Base-by-base conservation (phyloP, 371 early-diverging fungal genomes). In the Syncephalastrum sp. region DNA sequence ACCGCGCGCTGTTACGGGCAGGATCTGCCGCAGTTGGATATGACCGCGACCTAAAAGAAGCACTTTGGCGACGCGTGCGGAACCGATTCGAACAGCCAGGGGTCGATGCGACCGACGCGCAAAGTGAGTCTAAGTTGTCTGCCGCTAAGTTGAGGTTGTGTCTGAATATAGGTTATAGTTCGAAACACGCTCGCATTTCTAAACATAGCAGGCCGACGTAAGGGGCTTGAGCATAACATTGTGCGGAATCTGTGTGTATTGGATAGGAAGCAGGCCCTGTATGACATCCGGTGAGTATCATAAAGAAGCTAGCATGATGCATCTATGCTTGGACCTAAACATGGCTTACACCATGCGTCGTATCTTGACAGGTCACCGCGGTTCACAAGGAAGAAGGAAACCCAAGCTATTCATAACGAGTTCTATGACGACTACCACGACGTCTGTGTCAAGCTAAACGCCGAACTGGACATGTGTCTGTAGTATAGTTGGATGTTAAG, bases 161-260 rank as follows among this genome's bases (percentile, higher is more conserved):
- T 15, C 4, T 15, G 45, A 14, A 17, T 27, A 1, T 10, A 25
- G 10, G 16, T 57, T 54, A 46, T 42, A 61, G 61, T 54, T 41
- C 29, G 56, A 17, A 61, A 61, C 42, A 61, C 61, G n/a, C 23
- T 61, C 1, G 56, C 50, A 43, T 47, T 61, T 25, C 41, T 61
- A 29, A 55, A 47, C 7, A 50, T 50, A 27, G 61, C 61, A 16
- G 56, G 56, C 23, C 46, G 51, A 33, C 24, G 56, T 8, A 23
- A 21, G 46, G 61, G 61, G 15, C 24, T 61, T 15, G 61, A 55
- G 21, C 45, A 46, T 46, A 53, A 55, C 15, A 45, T 61, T 46
- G 61, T 61, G 44, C 56, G 56, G 8, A 61, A 61, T 47, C 50
- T 61, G 1, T 61, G 61, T 33, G 33, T 50, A 23, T 24, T 61